A percentile compares a stretch with the other conserved stretches of the same genome.
phyloP scores from a whole-genome alignment of 352 stramenopile species.

The Peronospora farinosa region DNA sequence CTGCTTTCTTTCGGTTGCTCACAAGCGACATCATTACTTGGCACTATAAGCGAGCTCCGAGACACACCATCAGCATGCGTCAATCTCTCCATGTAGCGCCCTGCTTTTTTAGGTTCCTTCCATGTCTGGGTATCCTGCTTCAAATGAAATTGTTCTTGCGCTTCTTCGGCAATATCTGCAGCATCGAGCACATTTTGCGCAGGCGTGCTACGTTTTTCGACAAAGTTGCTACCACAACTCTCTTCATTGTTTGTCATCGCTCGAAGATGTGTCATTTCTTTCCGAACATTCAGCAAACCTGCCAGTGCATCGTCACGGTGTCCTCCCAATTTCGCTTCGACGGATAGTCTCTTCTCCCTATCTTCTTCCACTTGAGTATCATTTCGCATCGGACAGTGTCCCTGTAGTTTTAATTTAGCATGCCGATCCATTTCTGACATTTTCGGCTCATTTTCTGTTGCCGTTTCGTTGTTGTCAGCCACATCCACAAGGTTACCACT shows the following conservation, averaged over 20 bases:
- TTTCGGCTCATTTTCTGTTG: neutral
- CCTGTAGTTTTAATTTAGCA: conserved; percentile 1
- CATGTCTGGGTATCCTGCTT: neutral
- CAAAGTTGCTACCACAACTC: neutral
- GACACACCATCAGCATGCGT: conserved; percentile 13
- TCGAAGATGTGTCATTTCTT: conserved; percentile 26
- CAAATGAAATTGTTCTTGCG: neutral
- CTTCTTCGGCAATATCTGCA: conserved; percentile 3
- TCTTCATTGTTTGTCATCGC: conserved; percentile 7
- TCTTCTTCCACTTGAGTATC: conserved; percentile 13
- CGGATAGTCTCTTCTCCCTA: neutral
- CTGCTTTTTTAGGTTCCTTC: conserved; percentile 1
- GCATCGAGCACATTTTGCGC: neutral
- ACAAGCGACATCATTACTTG: neutral
- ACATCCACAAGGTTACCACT: conserved; percentile 7
- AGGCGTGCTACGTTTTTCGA: neutral
- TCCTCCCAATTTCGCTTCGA: conserved; percentile 1
- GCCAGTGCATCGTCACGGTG: conserved; percentile 20
- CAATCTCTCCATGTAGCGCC: conserved; percentile 16
- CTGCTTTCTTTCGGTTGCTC: conserved; percentile 1
- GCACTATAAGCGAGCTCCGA: conserved; percentile 7
- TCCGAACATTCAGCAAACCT: conserved; percentile 20
- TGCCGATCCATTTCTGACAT: conserved; percentile 4
- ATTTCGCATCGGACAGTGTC: conserved; percentile 3
- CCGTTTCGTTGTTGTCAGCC: neutral